Evolutionary conservation across 1,139 yeast genomes (phyloP).

Genomic region (Blastobotrys capitulatus): DNA sequence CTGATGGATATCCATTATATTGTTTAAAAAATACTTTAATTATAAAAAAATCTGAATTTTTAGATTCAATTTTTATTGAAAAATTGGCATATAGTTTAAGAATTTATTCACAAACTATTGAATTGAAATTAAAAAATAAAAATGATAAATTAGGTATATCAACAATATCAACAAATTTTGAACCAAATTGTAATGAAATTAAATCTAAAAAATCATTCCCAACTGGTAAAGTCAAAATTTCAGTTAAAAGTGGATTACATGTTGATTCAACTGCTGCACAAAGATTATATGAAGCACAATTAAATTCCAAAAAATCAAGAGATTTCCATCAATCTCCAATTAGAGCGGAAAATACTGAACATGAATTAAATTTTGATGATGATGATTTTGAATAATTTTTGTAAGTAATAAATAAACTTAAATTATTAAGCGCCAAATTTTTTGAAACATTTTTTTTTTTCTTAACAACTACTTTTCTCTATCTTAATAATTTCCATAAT

Average conservation of each 20-base stretch:
- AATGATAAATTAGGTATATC: neutral
- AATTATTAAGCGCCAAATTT: no score
- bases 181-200: neutral
- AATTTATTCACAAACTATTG: neutral
- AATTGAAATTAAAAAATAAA: neutral
- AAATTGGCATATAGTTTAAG: neutral
- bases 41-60: neutral
- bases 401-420: no score
- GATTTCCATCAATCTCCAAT: neutral
- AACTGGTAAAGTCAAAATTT: neutral
- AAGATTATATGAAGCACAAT: neutral
- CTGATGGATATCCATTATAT: constrained; percentile 8
- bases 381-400: neutral
- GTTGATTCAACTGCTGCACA: neutral
- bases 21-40: constrained; percentile 4
- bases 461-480: no score
- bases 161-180: neutral
- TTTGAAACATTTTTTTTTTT: no score
- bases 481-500: no score
- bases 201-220: no score
- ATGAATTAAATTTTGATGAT: constrained; percentile 3
- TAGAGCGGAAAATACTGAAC: neutral
- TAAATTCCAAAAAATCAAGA: neutral
- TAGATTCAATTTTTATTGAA: neutral
- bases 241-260: neutral